Evolutionary conservation across 768 basidiomycete genomes (phyloP).

Genomic region (Tremella fuciformis): DNA sequence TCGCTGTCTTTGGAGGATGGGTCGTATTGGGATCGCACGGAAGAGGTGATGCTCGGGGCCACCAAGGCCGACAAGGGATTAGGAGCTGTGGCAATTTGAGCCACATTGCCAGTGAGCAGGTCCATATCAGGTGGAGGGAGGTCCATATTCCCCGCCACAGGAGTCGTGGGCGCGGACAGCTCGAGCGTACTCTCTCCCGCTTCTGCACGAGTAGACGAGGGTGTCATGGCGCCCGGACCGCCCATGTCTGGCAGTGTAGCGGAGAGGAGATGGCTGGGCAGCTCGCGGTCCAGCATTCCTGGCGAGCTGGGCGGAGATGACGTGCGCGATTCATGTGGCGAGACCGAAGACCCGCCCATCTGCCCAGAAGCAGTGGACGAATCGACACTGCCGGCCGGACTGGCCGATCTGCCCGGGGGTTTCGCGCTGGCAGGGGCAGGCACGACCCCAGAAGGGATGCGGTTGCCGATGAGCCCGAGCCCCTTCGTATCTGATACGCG

Average conservation of each 20-base stretch:
- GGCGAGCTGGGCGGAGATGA: neutral
- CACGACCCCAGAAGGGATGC: slow-evolving; percentile 24
- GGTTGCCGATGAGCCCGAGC: slow-evolving; percentile 34
- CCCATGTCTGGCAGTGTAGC: slow-evolving; percentile 35
- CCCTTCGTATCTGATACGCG: slow-evolving; percentile 30
- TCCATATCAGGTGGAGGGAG: slow-evolving; percentile 31
- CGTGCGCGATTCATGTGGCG: neutral
- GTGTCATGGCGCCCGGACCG: slow-evolving; percentile 36
- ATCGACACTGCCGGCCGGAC: slow-evolving; percentile 37
- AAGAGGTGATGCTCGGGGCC: slow-evolving; percentile 15
- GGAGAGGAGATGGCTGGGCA: slow-evolving; percentile 22
- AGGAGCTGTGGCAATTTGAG: slow-evolving; percentile 21
- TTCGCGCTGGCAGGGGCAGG: neutral
- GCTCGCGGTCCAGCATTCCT: slow-evolving; percentile 6
- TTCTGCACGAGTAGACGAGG: slow-evolving; percentile 43
- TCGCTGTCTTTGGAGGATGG: slow-evolving; percentile 24
- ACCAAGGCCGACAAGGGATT: neutral
- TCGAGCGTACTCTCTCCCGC: slow-evolving; percentile 31
- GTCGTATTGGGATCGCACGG: slow-evolving; percentile 21
- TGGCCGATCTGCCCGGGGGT: slow-evolving; percentile 22
- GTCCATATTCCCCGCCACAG: slow-evolving; percentile 20
- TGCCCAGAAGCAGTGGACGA: slow-evolving; percentile 18
- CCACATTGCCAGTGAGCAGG: slow-evolving; percentile 27
- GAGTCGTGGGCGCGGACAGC: slow-evolving; percentile 33
- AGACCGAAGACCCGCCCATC: neutral